These are phyloP conservation scores for Paraphysoderma sedebokerense DNA, from an alignment of 371 early-diverging fungal genomes.

Conservation along the genomic window DNA sequence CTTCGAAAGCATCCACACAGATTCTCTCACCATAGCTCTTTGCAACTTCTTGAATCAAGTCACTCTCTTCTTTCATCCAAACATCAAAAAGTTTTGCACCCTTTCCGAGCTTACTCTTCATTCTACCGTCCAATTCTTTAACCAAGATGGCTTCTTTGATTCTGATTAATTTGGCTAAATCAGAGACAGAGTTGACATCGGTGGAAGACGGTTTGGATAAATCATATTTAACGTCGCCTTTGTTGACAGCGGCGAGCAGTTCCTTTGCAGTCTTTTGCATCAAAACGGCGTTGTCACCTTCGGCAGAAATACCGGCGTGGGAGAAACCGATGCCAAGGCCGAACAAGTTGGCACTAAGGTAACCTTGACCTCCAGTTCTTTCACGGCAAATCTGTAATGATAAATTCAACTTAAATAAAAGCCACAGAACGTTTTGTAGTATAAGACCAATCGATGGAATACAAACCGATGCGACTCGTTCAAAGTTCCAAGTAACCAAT, in stretches of 20 bases:
- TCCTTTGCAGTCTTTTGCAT: conserved; percentile 60
- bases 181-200: conserved; percentile 19
- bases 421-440: too few relatives aligned
- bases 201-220: conserved; percentile 12
- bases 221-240: conserved; percentile 19
- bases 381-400: too few relatives aligned
- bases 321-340: conserved; percentile 10
- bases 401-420: too few relatives aligned
- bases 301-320: conserved; percentile 52
- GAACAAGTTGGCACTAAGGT: conserved; percentile 16
- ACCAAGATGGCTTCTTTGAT: conserved; percentile 26
- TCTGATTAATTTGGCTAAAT: conserved; percentile 25
- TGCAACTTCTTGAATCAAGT: conserved; percentile 38
- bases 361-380: conserved; percentile 57
- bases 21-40: conserved; percentile 45
- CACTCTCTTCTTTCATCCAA: conserved; percentile 53
- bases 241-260: conserved; percentile 29
- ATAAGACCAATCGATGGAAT: too few relatives aligned
- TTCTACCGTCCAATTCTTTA: conserved; percentile 22
- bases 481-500: conserved; percentile 45
- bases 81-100: conserved; percentile 36
- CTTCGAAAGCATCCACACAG: conserved; percentile 27
- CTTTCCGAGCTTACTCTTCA: conserved; percentile 23
- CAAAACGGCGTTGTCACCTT: conserved; percentile 52
- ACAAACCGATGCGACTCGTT: too few relatives aligned